These are phyloP conservation scores for Fusarium begoniae DNA, from an alignment of 2,329 filamentous ascomycete species.

Conservation along the genomic window DNA sequence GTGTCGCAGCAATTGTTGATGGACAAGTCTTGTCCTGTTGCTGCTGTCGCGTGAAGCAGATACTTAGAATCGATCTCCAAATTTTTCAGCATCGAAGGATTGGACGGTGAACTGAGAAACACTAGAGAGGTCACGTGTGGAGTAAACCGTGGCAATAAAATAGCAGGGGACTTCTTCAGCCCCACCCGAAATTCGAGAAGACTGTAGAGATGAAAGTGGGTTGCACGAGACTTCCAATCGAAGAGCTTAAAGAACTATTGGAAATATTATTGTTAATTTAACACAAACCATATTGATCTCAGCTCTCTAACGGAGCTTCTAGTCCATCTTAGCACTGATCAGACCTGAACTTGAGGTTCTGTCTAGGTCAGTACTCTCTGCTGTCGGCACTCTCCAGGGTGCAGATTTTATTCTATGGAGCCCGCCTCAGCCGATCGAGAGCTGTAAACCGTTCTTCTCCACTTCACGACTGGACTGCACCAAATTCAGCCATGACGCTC, in stretches of 20 bases:
- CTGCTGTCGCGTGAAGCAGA: constrained; percentile 40
- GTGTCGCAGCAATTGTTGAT: constrained; percentile 15
- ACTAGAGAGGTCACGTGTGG: constrained; percentile 33
- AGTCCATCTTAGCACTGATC: not conserved
- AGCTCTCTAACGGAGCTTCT: not conserved
- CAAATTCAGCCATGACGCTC: constrained; percentile 19
- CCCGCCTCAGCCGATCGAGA: not conserved
- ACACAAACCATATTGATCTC: accelerated
- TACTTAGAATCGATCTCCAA: constrained; percentile 35
- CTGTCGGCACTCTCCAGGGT: not conserved
- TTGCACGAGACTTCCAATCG: not conserved
- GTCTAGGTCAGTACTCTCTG: not conserved
- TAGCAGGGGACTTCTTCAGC: constrained; percentile 3
- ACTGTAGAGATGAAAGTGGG: not conserved
- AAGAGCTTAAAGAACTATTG: not conserved
- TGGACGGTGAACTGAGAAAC: constrained; percentile 7
- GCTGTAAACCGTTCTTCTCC: constrained; percentile 20
- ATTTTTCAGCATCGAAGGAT: constrained; percentile 41
- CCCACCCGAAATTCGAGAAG: constrained; percentile 16
- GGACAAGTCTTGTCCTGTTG: constrained; percentile 28
- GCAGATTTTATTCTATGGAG: not conserved
- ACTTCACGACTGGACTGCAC: constrained; percentile 4
- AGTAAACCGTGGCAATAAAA: constrained; percentile 6
- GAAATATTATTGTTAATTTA: not conserved
- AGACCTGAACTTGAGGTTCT: not conserved